Evolutionary conservation across 2,329 filamentous ascomycete genomes (phyloP).

Genomic region (Colletotrichum siamense): DNA sequence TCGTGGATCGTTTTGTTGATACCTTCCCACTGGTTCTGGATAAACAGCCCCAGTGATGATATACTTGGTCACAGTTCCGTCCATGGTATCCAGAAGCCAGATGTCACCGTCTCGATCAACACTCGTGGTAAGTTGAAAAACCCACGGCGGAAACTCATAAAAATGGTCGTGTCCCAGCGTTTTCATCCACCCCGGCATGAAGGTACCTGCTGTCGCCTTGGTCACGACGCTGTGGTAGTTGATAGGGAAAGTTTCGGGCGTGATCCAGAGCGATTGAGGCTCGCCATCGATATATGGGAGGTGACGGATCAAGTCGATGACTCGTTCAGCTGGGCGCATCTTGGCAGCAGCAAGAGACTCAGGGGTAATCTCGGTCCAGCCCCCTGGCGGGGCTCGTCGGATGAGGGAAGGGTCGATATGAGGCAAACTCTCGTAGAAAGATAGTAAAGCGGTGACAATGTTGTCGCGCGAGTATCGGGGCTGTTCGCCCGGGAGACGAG

Average conservation of each 20-base stretch:
- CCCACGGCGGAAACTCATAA: neutral
- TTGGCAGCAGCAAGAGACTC: neutral
- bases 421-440: neutral
- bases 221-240: neutral
- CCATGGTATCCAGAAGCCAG: neutral
- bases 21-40: neutral
- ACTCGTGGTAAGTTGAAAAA: neutral
- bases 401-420: neutral
- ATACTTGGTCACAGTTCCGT: slow-evolving; percentile 6
- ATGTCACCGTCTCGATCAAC: neutral
- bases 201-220: neutral
- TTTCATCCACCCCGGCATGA: neutral
- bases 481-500: neutral
- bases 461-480: neutral
- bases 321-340: neutral
- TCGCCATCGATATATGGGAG: neutral
- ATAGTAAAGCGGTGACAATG: neutral
- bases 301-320: neutral
- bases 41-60: neutral
- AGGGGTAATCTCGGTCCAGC: neutral
- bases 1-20: neutral
- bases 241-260: neutral
- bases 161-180: neutral
- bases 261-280: neutral
- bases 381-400: neutral